These are phyloP conservation scores for Diplodia seriata DNA, from an alignment of 2,329 filamentous ascomycete species.

Conservation along the genomic window DNA sequence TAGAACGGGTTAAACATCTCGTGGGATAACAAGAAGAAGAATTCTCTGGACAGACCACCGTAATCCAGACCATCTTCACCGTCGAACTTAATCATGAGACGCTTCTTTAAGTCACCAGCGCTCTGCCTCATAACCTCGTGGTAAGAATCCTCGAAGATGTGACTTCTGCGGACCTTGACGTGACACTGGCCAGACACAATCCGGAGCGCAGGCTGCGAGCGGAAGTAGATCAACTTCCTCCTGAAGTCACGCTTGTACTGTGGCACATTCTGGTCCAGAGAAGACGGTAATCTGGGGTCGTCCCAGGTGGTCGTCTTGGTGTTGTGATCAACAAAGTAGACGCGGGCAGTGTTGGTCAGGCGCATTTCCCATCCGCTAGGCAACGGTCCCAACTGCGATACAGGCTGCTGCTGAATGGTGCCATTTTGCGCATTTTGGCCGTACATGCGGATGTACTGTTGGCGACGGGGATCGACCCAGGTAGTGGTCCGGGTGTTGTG, in stretches of 20 bases:
- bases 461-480: constrained; percentile 95
- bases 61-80: constrained; percentile 98
- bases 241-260: constrained; percentile 99
- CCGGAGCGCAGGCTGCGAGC: constrained; percentile 93
- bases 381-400: constrained; percentile 92
- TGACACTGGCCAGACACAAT: constrained; percentile 97
- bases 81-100: constrained; percentile 99
- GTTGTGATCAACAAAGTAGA: constrained; percentile 99
- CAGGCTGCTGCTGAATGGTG: constrained; percentile 94
- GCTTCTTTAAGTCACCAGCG: constrained; percentile 94
- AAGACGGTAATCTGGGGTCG: constrained; percentile 92
- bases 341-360: constrained; percentile 93
- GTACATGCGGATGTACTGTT: constrained; percentile 99
- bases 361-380: constrained; percentile 99
- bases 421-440: constrained; percentile 77
- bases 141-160: constrained; percentile 99
- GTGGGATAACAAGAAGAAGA: constrained; percentile 98
- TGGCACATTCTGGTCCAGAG: constrained; percentile 95
- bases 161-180: constrained; percentile 93
- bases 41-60: constrained; percentile 95
- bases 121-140: constrained; percentile 98
- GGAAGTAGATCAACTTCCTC: constrained; percentile 98
- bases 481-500: constrained; percentile 98
- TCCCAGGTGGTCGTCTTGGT: constrained; percentile 99
- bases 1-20: constrained; percentile 99